Evolutionary conservation across 2,329 filamentous ascomycete genomes (phyloP).

Genomic region (Exophiala phaeomuriformis): DNA sequence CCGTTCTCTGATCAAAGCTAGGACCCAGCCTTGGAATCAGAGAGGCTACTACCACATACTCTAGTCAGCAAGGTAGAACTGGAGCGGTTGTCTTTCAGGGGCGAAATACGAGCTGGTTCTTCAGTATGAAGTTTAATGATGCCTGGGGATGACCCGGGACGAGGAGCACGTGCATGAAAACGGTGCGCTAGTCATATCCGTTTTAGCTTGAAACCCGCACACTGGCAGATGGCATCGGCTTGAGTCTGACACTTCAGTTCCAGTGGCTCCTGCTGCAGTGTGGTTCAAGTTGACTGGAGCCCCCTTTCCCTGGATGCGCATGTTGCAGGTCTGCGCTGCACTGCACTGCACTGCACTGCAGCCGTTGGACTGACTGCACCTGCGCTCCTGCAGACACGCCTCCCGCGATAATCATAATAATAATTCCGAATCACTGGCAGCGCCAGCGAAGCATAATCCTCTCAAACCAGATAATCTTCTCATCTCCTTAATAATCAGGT

Average conservation of each 20-base stretch:
- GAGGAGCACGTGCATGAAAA: neutral
- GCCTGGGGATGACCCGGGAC: neutral
- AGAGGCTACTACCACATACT: no score
- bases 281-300: neutral
- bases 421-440: neutral
- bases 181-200: neutral
- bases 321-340: neutral
- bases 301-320: neutral
- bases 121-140: neutral
- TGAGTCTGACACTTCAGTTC: no score
- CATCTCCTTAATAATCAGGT: neutral
- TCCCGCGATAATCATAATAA: neutral
- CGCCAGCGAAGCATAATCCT: neutral
- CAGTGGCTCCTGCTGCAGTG: no score
- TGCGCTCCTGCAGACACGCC: neutral
- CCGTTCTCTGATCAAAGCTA: conserved; percentile 2
- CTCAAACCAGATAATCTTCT: neutral
- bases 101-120: no score
- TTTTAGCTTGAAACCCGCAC: neutral
- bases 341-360: no score
- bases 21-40: neutral
- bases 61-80: no score
- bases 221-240: neutral
- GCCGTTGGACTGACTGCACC: neutral
- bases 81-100: no score